These are phyloP conservation scores for Posidonia oceanica DNA, from an alignment of 116 monocot genomes.

Conservation along the genomic window DNA sequence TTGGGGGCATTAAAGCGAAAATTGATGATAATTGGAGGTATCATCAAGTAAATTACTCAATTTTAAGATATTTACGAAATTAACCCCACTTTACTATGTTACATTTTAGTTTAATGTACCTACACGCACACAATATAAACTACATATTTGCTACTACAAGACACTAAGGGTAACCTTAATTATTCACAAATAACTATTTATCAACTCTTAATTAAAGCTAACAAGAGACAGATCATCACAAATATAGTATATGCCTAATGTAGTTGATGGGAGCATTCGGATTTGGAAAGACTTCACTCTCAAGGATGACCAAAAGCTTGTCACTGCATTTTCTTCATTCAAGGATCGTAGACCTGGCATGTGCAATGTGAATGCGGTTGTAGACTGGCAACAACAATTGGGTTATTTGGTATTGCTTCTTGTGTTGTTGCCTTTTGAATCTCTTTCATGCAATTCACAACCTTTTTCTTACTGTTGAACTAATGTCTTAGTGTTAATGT, in stretches of 20 bases:
- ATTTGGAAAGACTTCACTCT: conserved; percentile 77
- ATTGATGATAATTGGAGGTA: no score
- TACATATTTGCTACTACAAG: no score
- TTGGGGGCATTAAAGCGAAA: no score
- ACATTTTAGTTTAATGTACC: no score
- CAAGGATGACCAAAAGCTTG: conserved; percentile 68
- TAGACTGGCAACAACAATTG: conserved; percentile 98
- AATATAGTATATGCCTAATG: background rate
- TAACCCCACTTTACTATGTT: no score
- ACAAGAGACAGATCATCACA: no score
- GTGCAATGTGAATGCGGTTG: conserved; percentile 44
- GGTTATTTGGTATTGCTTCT: conserved; percentile 61
- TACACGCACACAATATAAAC: no score
- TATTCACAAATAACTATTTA: no score
- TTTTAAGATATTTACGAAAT: no score
- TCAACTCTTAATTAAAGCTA: no score
- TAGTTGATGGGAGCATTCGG: conserved; percentile 88
- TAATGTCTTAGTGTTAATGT: background rate
- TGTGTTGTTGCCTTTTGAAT: background rate
- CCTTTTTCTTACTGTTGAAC: background rate
- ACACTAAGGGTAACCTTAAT: no score
- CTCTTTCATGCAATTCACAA: background rate
- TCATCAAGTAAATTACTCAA: no score
- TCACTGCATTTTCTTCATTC: conserved; percentile 83
- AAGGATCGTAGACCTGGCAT: conserved; percentile 38